phyloP scores from a whole-genome alignment of 805 yeast species.

The Schizosaccharomyces lindneri region DNA sequence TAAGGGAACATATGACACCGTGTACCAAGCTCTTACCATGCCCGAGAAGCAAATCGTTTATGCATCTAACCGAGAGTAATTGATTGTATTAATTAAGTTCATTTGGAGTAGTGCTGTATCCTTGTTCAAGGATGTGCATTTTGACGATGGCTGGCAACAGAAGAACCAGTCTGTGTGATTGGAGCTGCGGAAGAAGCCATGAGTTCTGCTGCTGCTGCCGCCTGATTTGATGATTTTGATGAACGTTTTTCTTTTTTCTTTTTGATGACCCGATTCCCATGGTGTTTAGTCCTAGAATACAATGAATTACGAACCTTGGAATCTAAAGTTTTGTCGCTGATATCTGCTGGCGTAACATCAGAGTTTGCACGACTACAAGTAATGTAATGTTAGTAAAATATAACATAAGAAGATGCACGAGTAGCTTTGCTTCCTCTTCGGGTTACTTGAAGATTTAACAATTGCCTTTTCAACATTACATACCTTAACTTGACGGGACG shows the following conservation, averaged over 20 bases:
- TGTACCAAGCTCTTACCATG: background rate
- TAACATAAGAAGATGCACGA: too few relatives aligned
- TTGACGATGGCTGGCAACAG: background rate
- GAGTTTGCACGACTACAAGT: background rate
- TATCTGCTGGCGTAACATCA: background rate
- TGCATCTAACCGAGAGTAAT: too few relatives aligned
- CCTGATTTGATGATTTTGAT: background rate
- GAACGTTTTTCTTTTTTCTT: background rate
- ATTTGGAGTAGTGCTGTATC: background rate
- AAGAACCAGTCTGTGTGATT: background rate
- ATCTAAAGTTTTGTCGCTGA: background rate
- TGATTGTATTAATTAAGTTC: background rate
- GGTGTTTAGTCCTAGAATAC: background rate
- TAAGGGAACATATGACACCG: background rate
- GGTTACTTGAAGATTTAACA: background rate
- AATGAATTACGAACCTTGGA: background rate
- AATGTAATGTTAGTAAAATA: background rate
- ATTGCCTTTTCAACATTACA: constrained; percentile 21
- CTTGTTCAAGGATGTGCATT: background rate
- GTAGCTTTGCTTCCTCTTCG: constrained; percentile 7
- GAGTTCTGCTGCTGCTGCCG: background rate
- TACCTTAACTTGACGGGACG: constrained; percentile 38
- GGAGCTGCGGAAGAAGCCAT: background rate
- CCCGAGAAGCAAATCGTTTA: background rate
- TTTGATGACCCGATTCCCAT: background rate